Evolutionary conservation across 2,329 filamentous ascomycete genomes (phyloP).

Genomic region (Ophiostoma sp.): DNA sequence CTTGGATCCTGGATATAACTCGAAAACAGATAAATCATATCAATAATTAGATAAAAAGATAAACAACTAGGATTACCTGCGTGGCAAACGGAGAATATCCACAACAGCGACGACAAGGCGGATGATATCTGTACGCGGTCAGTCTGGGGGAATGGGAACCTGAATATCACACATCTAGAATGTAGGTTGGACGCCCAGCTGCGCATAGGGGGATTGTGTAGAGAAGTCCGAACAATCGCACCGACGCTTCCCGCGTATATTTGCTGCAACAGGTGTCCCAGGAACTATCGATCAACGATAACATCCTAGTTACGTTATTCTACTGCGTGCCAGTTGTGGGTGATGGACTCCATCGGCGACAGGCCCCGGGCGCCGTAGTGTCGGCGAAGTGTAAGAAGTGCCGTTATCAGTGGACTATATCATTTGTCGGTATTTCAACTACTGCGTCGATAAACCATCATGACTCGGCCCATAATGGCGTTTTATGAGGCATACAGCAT

Average conservation of each 20-base stretch:
- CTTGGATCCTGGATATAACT: background rate
- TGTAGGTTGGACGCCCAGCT: background rate
- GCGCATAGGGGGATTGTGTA: background rate
- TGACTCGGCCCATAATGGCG: background rate
- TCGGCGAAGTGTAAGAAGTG: background rate
- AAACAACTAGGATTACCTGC: background rate
- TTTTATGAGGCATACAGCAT: background rate
- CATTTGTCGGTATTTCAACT: background rate
- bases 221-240: background rate
- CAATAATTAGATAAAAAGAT: background rate
- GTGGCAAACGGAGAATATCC: background rate
- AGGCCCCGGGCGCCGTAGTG: background rate
- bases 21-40: background rate
- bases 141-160: background rate
- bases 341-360: conserved; percentile 5
- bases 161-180: background rate
- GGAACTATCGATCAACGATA: background rate
- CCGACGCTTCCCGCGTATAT: conserved; percentile 1
- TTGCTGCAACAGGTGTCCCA: background rate
- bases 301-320: background rate
- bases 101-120: background rate
- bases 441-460: background rate
- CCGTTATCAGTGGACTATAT: background rate
- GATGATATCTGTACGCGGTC: background rate
- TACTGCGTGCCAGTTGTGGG: conserved; percentile 3